Evolutionary conservation across 2,329 filamentous ascomycete species (phyloP).

Genomic region (Sporothrix dimorphospora): DNA sequence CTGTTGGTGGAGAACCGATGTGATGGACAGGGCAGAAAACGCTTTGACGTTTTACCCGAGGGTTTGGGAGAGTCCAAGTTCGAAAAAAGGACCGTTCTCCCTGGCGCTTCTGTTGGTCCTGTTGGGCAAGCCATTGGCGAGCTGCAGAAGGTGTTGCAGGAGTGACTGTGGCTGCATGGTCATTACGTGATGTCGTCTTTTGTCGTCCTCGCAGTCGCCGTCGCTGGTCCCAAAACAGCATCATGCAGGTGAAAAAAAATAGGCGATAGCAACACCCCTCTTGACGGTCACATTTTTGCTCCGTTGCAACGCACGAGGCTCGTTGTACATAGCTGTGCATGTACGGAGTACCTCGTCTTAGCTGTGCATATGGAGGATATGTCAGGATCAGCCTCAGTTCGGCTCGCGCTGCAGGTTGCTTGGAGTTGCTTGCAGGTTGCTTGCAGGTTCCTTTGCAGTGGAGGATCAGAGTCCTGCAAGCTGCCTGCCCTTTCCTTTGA

Average conservation of each 20-base stretch:
- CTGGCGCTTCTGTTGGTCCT: neutral
- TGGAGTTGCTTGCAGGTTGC: neutral
- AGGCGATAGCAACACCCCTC: neutral
- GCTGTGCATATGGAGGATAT: neutral
- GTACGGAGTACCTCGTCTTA: neutral
- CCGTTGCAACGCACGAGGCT: neutral
- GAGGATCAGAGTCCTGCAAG: neutral
- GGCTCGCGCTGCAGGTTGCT: neutral
- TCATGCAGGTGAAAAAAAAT: neutral
- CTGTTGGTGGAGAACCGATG: neutral
- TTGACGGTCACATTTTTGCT: neutral
- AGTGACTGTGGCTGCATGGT: slow-evolving; percentile 3
- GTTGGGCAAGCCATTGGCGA: neutral
- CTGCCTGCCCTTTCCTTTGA: neutral
- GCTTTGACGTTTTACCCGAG: slow-evolving; percentile 21
- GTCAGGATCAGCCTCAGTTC: neutral
- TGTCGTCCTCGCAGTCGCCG: neutral
- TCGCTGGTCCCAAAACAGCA: neutral
- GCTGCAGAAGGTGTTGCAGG: neutral
- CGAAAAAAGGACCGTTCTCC: too few relatives aligned
- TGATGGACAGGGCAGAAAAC: neutral
- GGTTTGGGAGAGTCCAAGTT: neutral
- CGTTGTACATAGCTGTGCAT: neutral
- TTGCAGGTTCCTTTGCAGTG: too few relatives aligned
- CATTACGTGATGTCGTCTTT: neutral